phyloP scores from a whole-genome alignment of 805 yeast genomes.

The Tetrapisispora pingtungensis region DNA sequence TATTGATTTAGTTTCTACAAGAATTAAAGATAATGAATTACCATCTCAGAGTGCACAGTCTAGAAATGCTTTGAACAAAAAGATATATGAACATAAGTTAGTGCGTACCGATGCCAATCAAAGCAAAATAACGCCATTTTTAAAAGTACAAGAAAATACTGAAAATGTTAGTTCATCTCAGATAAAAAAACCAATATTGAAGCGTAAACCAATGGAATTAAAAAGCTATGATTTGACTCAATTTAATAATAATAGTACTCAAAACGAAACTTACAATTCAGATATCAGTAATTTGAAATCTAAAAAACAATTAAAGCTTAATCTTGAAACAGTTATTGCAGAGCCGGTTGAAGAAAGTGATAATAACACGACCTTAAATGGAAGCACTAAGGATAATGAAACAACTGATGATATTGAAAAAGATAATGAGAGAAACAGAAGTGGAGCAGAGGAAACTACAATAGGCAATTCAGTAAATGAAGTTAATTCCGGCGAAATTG shows the following conservation, averaged over 20 bases:
- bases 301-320: background rate
- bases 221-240: background rate
- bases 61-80: conserved; percentile 7
- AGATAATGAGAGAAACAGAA: background rate
- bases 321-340: background rate
- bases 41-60: background rate
- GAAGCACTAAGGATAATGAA: background rate
- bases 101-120: conserved; percentile 29
- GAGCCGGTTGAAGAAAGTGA: no score
- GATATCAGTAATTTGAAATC: background rate
- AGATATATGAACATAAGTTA: conserved; percentile 26
- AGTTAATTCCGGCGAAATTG: no score
- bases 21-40: background rate
- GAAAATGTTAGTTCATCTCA: background rate
- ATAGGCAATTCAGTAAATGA: no score
- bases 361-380: background rate
- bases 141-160: conserved; percentile 3
- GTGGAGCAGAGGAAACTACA: no score
- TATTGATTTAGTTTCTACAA: background rate
- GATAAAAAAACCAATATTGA: background rate
- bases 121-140: conserved; percentile 22
- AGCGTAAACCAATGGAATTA: background rate
- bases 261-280: background rate
- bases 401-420: background rate
- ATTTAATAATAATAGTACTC: no score